Conservation (phyloP, 805 yeast species). For the Ogataea naganishii region DNA sequence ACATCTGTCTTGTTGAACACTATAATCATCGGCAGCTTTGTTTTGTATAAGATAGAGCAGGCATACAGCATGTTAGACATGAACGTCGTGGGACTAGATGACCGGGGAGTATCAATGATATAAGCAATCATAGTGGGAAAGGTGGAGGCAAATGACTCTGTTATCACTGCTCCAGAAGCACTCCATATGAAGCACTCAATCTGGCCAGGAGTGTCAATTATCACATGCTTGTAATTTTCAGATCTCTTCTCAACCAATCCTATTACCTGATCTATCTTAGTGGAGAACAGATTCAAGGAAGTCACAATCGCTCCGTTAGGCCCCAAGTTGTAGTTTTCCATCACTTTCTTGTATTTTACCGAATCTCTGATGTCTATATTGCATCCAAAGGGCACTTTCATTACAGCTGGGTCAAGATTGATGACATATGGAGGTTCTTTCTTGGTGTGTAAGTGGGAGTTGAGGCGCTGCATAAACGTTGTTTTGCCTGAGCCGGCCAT, state of each 20-base stretch:
- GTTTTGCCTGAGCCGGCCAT: constrained; percentile 83
- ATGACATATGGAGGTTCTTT: constrained; percentile 81
- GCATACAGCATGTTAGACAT: constrained; percentile 98
- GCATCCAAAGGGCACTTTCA: constrained; percentile 87
- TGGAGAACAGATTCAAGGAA: constrained; percentile 81
- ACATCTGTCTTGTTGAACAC: constrained; percentile 96
- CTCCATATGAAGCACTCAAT: constrained; percentile 98
- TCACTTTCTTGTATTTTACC: constrained; percentile 88
- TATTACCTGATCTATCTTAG: constrained; percentile 94
- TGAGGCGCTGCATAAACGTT: constrained; percentile 92
- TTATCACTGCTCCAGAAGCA: constrained; percentile 92
- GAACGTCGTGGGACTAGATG: constrained; percentile 90
- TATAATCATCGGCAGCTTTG: constrained; percentile 91
- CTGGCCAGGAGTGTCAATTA: constrained; percentile 97
- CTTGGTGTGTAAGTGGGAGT: constrained; percentile 73
- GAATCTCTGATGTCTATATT: constrained; percentile 96
- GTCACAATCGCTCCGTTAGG: constrained; percentile 99
- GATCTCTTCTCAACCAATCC: constrained; percentile 74
- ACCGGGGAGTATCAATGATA: constrained; percentile 93
- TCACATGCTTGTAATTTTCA: constrained; percentile 52
- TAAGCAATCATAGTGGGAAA: constrained; percentile 95
- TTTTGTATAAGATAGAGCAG: constrained; percentile 91
- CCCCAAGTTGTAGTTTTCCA: constrained; percentile 91
- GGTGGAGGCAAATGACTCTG: constrained; percentile 92
- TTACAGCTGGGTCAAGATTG: constrained; percentile 93